A percentile compares a stretch with the other conserved stretches of the same genome.
Conservation (phyloP, 148 eudicot genomes). For the Chenopodium suecicum region DNA sequence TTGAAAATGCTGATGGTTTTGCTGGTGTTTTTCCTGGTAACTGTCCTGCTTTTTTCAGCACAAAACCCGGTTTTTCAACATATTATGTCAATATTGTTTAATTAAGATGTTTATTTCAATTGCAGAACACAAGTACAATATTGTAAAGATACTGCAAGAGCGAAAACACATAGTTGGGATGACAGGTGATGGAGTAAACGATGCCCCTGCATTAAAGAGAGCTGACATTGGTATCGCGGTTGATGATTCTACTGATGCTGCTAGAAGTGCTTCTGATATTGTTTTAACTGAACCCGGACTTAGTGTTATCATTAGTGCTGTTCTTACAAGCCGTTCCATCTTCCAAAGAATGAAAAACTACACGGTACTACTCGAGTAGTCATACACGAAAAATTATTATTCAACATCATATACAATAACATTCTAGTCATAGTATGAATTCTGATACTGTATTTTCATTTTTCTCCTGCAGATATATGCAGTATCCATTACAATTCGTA, state of each 20-base stretch:
- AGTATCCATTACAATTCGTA: slow-evolving; percentile 93
- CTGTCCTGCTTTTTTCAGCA: not conserved
- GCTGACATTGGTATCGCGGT: slow-evolving; percentile 94
- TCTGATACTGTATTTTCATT: not conserved
- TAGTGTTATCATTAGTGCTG: slow-evolving; percentile 90
- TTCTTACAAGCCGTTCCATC: slow-evolving; percentile 80
- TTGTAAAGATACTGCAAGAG: slow-evolving; percentile 68
- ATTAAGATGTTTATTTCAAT: not conserved
- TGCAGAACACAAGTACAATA: slow-evolving; percentile 78
- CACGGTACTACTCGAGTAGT: slow-evolving; percentile 42
- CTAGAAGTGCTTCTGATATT: slow-evolving; percentile 84
- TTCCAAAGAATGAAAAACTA: slow-evolving; percentile 92
- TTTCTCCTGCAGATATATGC: slow-evolving; percentile 69
- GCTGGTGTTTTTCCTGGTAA: slow-evolving; percentile 93
- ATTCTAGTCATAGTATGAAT: not conserved
- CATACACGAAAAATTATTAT: too few species aligned
- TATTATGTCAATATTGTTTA: not conserved
- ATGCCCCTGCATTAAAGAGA: slow-evolving; percentile 77
- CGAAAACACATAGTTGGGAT: slow-evolving; percentile 80
- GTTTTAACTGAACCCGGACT: slow-evolving; percentile 85
- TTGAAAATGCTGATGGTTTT: slow-evolving; percentile 85
- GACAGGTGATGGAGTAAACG: slow-evolving; percentile 94
- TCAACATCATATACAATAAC: not conserved
- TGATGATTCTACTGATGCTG: slow-evolving; percentile 85
- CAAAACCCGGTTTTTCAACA: not conserved